These are phyloP conservation scores for Sonneratia alba DNA, from an alignment of 345 rosid genomes.

Conservation along the genomic window DNA sequence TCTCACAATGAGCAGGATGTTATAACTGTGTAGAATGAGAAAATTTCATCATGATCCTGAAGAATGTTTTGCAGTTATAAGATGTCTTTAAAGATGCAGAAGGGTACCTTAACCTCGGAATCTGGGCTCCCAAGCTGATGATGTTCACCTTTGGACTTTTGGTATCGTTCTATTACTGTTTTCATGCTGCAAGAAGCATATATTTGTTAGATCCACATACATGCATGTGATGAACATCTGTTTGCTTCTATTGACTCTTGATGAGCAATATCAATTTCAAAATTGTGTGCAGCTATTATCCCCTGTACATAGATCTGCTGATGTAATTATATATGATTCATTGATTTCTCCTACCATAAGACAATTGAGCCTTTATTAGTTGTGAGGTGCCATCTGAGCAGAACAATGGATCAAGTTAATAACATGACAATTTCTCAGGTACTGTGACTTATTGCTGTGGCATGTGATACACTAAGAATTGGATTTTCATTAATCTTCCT, in stretches of 20 bases:
- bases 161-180: conserved; percentile 53
- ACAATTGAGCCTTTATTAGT: not conserved
- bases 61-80: not conserved
- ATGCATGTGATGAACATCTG: not conserved
- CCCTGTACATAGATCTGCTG: not conserved
- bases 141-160: conserved; percentile 46
- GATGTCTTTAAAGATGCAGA: not conserved
- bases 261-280: not conserved
- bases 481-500: not conserved
- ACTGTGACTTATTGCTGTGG: not conserved
- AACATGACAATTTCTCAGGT: not conserved
- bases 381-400: not conserved
- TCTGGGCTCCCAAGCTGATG: conserved; percentile 41
- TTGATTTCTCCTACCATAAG: not conserved
- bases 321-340: not conserved
- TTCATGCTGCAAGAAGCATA: conserved; percentile 45
- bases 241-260: not conserved
- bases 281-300: not conserved
- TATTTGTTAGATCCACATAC: not conserved
- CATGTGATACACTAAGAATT: not conserved
- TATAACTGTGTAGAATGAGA: not conserved
- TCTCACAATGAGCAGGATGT: not conserved
- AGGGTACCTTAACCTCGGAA: conserved; percentile 60
- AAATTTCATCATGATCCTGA: not conserved
- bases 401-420: not conserved